Percentiles rank a stretch among this genome's conserved stretches.
Evolutionary conservation across 257 asterid species (phyloP).

Genomic region (Solanum lignicaule): DNA sequence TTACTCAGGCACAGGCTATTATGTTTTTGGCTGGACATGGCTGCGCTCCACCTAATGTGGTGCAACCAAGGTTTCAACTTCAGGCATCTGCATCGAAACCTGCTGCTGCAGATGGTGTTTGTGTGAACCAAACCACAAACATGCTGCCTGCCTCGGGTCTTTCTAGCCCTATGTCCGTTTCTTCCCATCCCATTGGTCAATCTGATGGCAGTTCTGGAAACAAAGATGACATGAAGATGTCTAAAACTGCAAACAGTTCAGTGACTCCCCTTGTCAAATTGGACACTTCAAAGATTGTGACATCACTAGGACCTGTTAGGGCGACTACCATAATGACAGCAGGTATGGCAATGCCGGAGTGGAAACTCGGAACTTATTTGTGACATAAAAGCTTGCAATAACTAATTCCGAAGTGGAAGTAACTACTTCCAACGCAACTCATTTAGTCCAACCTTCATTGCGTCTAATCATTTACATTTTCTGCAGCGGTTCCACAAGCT

Average conservation of each 20-base stretch:
- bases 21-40: constrained; percentile 61
- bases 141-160: constrained; percentile 29
- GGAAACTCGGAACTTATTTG: neutral
- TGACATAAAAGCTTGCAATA: neutral
- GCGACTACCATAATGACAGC: constrained; percentile 32
- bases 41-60: constrained; percentile 16
- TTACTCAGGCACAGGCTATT: constrained; percentile 71
- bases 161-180: constrained; percentile 54
- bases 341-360: constrained; percentile 18
- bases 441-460: neutral
- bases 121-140: constrained; percentile 24
- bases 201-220: constrained; percentile 16
- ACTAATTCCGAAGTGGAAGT: neutral
- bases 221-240: constrained; percentile 23
- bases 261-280: constrained; percentile 16
- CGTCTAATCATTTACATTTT: neutral
- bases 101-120: constrained; percentile 27
- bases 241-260: constrained; percentile 23
- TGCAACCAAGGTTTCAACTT: constrained; percentile 28
- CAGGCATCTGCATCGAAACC: constrained; percentile 33
- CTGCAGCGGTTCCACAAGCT: constrained; percentile 60
- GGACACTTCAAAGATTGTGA: constrained; percentile 33
- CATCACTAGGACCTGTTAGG: constrained; percentile 34
- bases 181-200: constrained; percentile 48
- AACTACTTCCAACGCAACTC: neutral